These are phyloP conservation scores for Pythium sp. DNA, from an alignment of 352 stramenopile genomes.

Conservation along the genomic window DNA sequence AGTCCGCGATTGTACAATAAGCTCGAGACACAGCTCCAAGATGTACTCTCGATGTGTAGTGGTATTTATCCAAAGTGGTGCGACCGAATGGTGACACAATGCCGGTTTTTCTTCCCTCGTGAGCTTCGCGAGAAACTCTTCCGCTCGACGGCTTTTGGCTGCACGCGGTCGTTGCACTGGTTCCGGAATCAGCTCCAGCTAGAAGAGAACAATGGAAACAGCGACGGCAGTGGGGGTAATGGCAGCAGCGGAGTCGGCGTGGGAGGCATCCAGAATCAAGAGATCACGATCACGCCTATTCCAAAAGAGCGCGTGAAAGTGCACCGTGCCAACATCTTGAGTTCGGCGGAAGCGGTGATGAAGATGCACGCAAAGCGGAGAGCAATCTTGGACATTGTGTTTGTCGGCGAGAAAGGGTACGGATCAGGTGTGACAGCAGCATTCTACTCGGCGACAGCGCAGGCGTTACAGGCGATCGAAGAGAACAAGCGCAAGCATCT, in stretches of 20 bases:
- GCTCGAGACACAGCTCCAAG: constrained; percentile 71
- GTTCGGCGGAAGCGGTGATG: constrained; percentile 76
- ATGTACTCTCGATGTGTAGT: constrained; percentile 81
- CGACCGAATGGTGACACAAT: constrained; percentile 68
- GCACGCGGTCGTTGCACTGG: constrained; percentile 77
- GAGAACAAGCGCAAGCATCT: constrained; percentile 39
- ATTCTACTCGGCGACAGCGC: constrained; percentile 79
- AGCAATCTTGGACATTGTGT: constrained; percentile 81
- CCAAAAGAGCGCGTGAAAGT: constrained; percentile 87
- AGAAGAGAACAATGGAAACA: constrained; percentile 31
- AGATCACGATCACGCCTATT: constrained; percentile 80
- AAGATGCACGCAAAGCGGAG: constrained; percentile 85
- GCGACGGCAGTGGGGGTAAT: constrained; percentile 15
- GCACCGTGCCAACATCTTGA: constrained; percentile 67
- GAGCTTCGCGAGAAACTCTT: constrained; percentile 73
- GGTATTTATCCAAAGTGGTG: constrained; percentile 81
- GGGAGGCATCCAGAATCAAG: constrained; percentile 64
- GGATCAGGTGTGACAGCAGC: constrained; percentile 80
- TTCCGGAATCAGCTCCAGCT: constrained; percentile 69
- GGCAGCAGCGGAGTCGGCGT: constrained; percentile 14
- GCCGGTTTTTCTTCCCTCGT: constrained; percentile 80
- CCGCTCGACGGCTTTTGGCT: constrained; percentile 75
- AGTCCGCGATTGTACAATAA: constrained; percentile 80
- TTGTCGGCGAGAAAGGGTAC: constrained; percentile 84
- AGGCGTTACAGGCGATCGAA: constrained; percentile 52